phyloP scores from a whole-genome alignment of 805 yeast genomes.

The Cyberlindnera lachancei region DNA sequence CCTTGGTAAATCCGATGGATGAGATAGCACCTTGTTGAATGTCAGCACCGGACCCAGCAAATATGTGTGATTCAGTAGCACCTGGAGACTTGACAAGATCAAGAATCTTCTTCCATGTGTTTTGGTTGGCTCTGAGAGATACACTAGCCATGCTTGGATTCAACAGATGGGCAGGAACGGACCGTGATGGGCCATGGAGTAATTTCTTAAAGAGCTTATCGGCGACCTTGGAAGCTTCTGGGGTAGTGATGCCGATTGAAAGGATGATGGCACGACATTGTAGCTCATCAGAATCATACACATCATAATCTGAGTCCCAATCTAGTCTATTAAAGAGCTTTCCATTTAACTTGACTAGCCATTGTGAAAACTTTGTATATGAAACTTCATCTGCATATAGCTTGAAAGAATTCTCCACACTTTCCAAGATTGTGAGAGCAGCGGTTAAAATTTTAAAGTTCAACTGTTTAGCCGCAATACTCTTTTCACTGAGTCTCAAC shows the following conservation, averaged over 20 bases:
- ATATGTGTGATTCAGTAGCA: constrained; percentile 30
- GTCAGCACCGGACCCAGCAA: constrained; percentile 24
- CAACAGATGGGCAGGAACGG: constrained; percentile 46
- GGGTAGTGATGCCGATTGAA: constrained; percentile 27
- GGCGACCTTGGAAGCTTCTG: constrained; percentile 25
- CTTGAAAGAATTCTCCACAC: constrained; percentile 15
- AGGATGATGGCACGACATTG: constrained; percentile 37
- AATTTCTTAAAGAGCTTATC: constrained; percentile 39
- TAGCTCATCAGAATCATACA: constrained; percentile 30
- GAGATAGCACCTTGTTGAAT: constrained; percentile 51
- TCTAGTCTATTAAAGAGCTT: constrained; percentile 25
- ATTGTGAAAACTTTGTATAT: constrained; percentile 6
- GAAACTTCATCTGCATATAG: constrained; percentile 5
- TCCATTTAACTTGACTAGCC: constrained; percentile 11
- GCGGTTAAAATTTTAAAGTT: constrained; percentile 22
- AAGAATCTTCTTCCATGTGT: constrained; percentile 54
- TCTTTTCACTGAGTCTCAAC: constrained; percentile 18
- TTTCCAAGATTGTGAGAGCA: constrained; percentile 22
- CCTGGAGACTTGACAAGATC: constrained; percentile 45
- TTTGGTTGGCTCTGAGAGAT: constrained; percentile 29
- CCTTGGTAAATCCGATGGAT: constrained; percentile 43
- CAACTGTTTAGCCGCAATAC: constrained; percentile 6
- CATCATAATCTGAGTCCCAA: constrained; percentile 36
- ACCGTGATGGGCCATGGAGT: constrained; percentile 43
- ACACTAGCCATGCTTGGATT: constrained; percentile 36